Base-by-base conservation (phyloP, 805 yeast genomes). In the Saturnispora serradocipensis region DNA sequence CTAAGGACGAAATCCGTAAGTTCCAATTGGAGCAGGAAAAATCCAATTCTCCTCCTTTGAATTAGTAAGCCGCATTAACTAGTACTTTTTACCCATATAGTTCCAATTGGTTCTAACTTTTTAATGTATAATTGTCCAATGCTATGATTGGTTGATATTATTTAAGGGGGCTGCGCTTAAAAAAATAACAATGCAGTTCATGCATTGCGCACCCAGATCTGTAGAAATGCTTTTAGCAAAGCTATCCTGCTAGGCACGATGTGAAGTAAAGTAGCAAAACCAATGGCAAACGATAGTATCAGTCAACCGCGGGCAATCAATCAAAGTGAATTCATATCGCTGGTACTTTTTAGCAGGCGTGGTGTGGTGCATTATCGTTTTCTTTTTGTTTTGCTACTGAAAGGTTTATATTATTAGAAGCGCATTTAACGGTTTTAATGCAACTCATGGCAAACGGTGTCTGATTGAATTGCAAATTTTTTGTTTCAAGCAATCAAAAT, bases 1-100 rank as follows among this genome's bases (percentile, higher is more conserved):
- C 63, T 44, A 65, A 65, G 50, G 61, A 61, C 4, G 63, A 65
- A 30, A 65, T 65, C 34, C 59, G 57, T 38, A 55, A 54, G 42
- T 65, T 47, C 45, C 69, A 65, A 53, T 59, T 58, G 27, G 50
- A 55, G 10, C 62, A 63, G 49, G 59, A 59, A 18, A 28, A 49
- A 20, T 35, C 30, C 30, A 16, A n/a, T 10, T 43, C 27, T 11
- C 15, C 46, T 32, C 11, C 34, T 43, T 27, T 32, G 16, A 20
- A 43, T 13, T 5, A 38, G 42, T 38, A 18, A 18, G 15, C 18
- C 15, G 15, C 13, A 9, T 30, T 5, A 13, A 10, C 9, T 5
- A 13, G 34, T 30, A 9, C 13, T 30, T 9, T 30, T 13, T 10
- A 30, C 5, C 15, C 15, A 30, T 30, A 5, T 30, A 30, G 34